Evolutionary conservation across 2,329 filamentous ascomycete species (phyloP).

Genomic region (Parascedosporium putredinis): DNA sequence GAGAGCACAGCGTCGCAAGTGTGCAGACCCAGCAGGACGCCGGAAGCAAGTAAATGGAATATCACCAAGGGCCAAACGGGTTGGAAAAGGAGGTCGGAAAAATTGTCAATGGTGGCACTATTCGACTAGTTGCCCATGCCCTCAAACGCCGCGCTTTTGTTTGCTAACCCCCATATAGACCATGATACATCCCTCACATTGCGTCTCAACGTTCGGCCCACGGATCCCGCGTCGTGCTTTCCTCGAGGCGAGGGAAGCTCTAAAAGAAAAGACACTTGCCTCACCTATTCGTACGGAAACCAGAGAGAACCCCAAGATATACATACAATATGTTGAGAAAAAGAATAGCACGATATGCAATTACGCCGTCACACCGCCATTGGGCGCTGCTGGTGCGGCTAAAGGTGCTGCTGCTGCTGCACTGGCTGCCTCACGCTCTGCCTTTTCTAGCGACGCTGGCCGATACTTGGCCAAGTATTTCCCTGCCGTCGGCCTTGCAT

Average conservation of each 20-base stretch:
- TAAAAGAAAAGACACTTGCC: too few species aligned
- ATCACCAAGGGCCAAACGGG: too few species aligned
- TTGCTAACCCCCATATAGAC: not conserved
- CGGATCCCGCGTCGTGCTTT: too few species aligned
- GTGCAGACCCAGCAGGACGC: too few species aligned
- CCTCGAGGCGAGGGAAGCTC: too few species aligned
- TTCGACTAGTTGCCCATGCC: not conserved
- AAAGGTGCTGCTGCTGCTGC: slow-evolving; percentile 15
- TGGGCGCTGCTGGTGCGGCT: not conserved
- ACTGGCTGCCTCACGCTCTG: slow-evolving; percentile 9
- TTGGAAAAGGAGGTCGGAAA: too few species aligned
- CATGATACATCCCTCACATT: too few species aligned
- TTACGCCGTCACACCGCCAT: slow-evolving; percentile 2
- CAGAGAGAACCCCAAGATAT: not conserved
- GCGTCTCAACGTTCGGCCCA: too few species aligned
- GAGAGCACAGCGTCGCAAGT: too few species aligned
- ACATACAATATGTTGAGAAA: too few species aligned
- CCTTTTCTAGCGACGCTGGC: slow-evolving; percentile 36
- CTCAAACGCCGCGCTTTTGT: not conserved
- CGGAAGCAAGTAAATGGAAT: too few species aligned
- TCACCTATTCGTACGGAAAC: too few species aligned
- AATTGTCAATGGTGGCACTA: not conserved
- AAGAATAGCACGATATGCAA: not conserved
- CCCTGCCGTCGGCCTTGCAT: slow-evolving; percentile 49
- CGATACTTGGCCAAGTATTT: slow-evolving; percentile 55